Evolutionary conservation across 768 basidiomycete species (phyloP), one percentile per base, ranked within the genome.

Genomic region (Hortiboletus campestris): DNA sequence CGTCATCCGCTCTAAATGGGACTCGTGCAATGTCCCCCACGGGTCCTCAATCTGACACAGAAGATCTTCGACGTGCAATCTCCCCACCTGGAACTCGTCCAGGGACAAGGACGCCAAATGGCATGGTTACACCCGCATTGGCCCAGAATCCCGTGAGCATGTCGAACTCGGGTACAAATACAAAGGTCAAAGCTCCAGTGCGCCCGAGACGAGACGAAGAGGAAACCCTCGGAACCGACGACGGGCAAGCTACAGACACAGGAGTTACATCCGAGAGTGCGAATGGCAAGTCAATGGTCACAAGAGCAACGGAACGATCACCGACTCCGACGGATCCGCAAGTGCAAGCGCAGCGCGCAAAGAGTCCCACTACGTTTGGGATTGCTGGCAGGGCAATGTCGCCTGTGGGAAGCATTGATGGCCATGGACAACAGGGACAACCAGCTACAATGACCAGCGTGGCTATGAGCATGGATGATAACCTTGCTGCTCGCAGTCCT

Each of bases 1-100:
- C 72, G 46, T 47, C 67, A 63, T 25, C 74, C 61, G 44, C 46
- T 59, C 38, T 65, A 52, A 71, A 57, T 55, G 74, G 69, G n/a
- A 58, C 58, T 22, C 85, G 89, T 34, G 78, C 89, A 3, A 80
- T 82, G 74, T 92, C 91, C 2, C 88, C 91, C 5, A 72, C 71
- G n/a, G 69, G 73, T 29, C 72, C 71, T 31, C 74, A 73, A 38
- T 67, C 75, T 10, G 85, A 84, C 34, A 54, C 70, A 8, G 86
- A 88, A 36, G 84, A 84, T 46, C 71, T 75, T 48, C 84, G 87
- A 32, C 83, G 87, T 34, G 84, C 86, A 13, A 78, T 87, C 56
- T 89, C 89, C 0, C 88, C 88, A 5, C 68, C 78, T 7, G 79
- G 77, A 60, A 67, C 71, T 14, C 76, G 82, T n/a, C 70, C 78